phyloP scores from a whole-genome alignment of 2,329 filamentous ascomycete species.

The Ceratocystis colombiana region DNA sequence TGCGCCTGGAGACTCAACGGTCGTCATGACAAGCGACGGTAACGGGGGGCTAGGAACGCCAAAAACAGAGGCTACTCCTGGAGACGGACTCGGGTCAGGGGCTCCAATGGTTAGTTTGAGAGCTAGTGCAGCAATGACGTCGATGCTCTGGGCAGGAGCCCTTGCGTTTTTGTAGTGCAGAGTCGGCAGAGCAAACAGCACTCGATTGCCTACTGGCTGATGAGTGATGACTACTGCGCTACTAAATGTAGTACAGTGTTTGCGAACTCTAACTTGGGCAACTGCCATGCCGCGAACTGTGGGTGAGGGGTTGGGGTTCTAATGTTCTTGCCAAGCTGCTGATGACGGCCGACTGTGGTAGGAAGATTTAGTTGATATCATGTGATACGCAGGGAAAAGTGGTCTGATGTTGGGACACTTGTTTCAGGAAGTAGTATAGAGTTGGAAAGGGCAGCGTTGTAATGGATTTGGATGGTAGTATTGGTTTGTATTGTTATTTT shows the following conservation, averaged over 20 bases:
- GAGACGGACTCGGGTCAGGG: conserved; percentile 33
- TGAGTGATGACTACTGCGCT: not conserved
- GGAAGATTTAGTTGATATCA: not conserved
- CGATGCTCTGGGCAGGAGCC: conserved; percentile 6
- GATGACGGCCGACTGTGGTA: no score
- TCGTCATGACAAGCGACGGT: conserved; percentile 29
- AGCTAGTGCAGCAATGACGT: conserved; percentile 22
- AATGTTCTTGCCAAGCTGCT: not conserved
- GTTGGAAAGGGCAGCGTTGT: conserved; percentile 11
- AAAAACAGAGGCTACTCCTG: conserved; percentile 30
- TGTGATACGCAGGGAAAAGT: conserved; percentile 1
- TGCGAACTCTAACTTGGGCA: not conserved
- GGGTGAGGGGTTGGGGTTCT: not conserved
- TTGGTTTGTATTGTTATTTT: not conserved
- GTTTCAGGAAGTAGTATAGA: conserved; percentile 4
- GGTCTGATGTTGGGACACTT: conserved; percentile 9
- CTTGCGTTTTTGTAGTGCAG: conserved; percentile 16
- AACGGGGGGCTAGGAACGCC: conserved; percentile 29
- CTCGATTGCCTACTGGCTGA: not conserved
- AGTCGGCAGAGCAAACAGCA: not conserved
- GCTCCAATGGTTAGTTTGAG: conserved; percentile 30
- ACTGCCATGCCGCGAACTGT: not conserved
- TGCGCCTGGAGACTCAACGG: conserved; percentile 42
- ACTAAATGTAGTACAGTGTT: not conserved
- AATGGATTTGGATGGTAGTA: conserved; percentile 10